Base-by-base conservation (phyloP, 768 basidiomycete genomes). In the Amanita molliuscula region DNA sequence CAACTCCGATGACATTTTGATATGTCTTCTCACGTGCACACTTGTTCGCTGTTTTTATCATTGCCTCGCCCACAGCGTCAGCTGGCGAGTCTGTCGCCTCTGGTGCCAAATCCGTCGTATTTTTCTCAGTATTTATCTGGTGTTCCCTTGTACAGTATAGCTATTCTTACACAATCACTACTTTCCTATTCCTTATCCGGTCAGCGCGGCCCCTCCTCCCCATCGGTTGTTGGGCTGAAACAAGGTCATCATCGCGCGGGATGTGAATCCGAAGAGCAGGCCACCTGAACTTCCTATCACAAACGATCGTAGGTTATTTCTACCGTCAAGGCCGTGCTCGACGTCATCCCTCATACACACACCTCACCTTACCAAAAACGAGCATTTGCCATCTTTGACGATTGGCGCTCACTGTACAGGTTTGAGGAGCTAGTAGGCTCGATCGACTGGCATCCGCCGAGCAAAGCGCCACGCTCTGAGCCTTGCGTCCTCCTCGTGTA, bases 1-100 rank as follows among this genome's bases (percentile, higher is more conserved):
- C 35, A 16, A 28, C 34, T 38, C 20, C 34, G 47, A 34, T 38
- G 48, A 38, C 47, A 47, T 37, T 35, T 23, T 9, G 10, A 13
- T 37, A 33, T 48, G 37, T 48, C 20, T 31, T 48, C 48, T 41
- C 48, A 48, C 48, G 48, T 31, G 37, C 2, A 34, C 44, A 16
- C 21, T 31, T 48, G 23, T 18, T 20, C 21, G 34, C 15, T n/a
- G 13, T 46, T 29, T 33, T 13, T 5, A 13, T 10, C 18, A 18
- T n/a, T n/a, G 20, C 7, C 26, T 20, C 18, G 3, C 28, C 13
- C 21, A 35, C 13, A 10, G 6, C 15, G 29, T 34, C n/a, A 6
- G 29, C 16, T 45, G 18, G 44, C 18, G 16, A 5, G 28, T 16
- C 29, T 29, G 28, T 28, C 15, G 4, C 9, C 4, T 10, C 16